Conservation (phyloP, 2,329 filamentous ascomycete species). For the Anisogramma anomala region DNA sequence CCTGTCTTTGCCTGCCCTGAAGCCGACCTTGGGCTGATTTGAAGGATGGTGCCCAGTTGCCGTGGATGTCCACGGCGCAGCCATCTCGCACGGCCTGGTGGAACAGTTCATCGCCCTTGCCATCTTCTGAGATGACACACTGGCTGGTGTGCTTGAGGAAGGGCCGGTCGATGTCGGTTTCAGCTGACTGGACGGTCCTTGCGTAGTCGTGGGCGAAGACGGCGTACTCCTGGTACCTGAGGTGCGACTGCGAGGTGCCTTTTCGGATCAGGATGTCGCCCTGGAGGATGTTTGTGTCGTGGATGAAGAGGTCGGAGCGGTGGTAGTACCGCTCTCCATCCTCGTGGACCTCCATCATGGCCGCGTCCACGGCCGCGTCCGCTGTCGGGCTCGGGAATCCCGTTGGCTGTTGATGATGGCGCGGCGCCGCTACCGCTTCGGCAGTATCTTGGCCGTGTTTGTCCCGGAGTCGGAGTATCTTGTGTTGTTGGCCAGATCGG, state of each 20-base stretch:
- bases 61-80: conserved; percentile 21
- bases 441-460: too few species aligned
- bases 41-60: conserved; percentile 6
- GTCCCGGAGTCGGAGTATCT: not conserved
- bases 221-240: conserved; percentile 29
- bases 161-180: conserved; percentile 9
- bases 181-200: conserved; percentile 17
- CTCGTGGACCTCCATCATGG: not conserved
- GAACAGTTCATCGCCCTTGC: conserved; percentile 22
- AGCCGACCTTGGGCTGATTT: conserved; percentile 15
- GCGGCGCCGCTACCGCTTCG: too few species aligned
- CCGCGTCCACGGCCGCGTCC: not conserved
- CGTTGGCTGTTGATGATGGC: too few species aligned
- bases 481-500: too few species aligned
- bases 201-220: conserved; percentile 20
- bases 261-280: conserved; percentile 25
- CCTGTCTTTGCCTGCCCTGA: conserved; percentile 26
- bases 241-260: conserved; percentile 23
- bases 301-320: conserved; percentile 26
- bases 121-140: conserved; percentile 24
- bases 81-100: conserved; percentile 24
- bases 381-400: too few species aligned
- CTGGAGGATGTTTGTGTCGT: conserved; percentile 24
- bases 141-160: conserved; percentile 21
- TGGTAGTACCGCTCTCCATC: not conserved